Evolutionary conservation across 164 flowering plant species (phyloP), one percentile per base, ranked within the genome.

Genomic region (Echeveria elegans): DNA sequence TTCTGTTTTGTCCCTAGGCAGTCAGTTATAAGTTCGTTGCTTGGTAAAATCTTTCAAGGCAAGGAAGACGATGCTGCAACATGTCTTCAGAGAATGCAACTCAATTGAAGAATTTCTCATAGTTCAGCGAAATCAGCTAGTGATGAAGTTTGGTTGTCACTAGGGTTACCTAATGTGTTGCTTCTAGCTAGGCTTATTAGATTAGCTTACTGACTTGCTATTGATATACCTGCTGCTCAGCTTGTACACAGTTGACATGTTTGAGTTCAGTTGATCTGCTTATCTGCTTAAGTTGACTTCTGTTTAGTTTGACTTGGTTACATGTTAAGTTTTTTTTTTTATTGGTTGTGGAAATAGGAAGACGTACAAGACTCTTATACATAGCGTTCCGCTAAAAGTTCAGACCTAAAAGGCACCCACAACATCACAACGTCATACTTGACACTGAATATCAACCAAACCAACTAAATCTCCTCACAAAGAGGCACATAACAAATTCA

Each of bases 1-100:
- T 58, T 75, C 63, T 84, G 90, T 56, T 82, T 65, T 69, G 45
- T 12, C 21, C 82, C 75, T 9, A 8, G 67, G 19, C 53, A 72
- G 60, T 58, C 68, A 16, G n/a, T 70, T 43, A 72, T 65, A 62
- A 21, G 61, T 58, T 69, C 48, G 64, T 63, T 85, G 36, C 73
- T 80, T 38, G 32, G 61, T 43, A 70, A 68, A 64, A 70, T 84
- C 19, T 81, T 82, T 66, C 37, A 65, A 53, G 66, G 47, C 29
- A 66, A 73, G 70, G 41, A 61, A 34, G 23, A 65, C 59, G 58
- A 19, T 71, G 75, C 72, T 24, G 69, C 67, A 50, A 70, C 68
- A 50, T 69, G 66, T 61, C 30, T 83, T 14, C 69, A 64, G 66
- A 68, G 69, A 52, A 74, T 82, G 65, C 43, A 76, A 56, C 70